Evolutionary conservation across 345 rosid genomes (phyloP), one percentile per base, ranked within the genome.

Genomic region (Toxicodendron radicans): DNA sequence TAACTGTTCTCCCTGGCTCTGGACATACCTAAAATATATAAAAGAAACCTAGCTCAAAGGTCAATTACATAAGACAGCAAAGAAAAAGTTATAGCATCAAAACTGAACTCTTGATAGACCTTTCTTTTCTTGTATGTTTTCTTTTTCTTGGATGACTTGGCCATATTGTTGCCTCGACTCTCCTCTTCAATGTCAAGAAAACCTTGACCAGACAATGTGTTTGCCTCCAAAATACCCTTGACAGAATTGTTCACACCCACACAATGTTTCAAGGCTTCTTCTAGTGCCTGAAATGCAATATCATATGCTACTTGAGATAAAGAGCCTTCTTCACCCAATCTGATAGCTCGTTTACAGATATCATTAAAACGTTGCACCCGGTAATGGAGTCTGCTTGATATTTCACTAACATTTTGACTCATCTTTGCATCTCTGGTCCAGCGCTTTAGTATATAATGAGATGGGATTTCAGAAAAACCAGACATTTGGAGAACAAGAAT

Each of bases 51-150:
- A 76, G 20, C 67, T 76, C 78, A 74, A 70, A 60, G 45, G 46
- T 61, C 46, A 53, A 58, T 54, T 49, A 49, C 60, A 21, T 13
- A 45, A 24, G 59, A 57, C 24, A 51, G 49, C 24, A 11, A 58
- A 24, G 38, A 67, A 30, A 45, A 49, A 65, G 30, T 61, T 48
- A 33, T 41, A 43, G 11, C 18, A 33, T 64, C 73, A 64, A 79
- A 52, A 4, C 56, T 52, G 45, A 78, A 78, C 45, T 33, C 46
- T 56, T 54, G 54, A 74, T 21, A 45, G 63, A 89, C 94, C 93
- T 91, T 89, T 76, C 87, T 83, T 76, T 79, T 89, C 80, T 86
- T 86, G 52, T 65, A 70, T 17, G 33, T 21, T 79, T 84, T 88
- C 89, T 75, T 87, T 64, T 74, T 89, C 80, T 78, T 85, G n/a